phyloP scores from a whole-genome alignment of 495 filamentous ascomycete species.

The Trichocladium uniseriatum region DNA sequence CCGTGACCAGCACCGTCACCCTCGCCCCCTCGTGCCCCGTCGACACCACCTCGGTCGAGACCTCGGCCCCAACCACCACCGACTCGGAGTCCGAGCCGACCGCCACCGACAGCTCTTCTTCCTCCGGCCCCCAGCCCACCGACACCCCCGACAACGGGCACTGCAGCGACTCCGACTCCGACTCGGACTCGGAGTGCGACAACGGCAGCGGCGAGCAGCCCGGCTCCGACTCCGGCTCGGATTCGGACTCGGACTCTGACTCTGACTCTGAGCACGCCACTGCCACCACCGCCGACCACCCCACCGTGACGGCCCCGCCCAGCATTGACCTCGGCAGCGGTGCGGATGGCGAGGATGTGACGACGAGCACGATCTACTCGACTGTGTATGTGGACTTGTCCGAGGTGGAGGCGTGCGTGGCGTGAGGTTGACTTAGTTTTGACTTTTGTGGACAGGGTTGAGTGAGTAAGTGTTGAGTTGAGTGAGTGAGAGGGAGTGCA shows the following conservation, averaged over 20 bases:
- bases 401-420: conserved; percentile 12
- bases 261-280: not conserved
- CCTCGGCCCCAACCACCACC: not conserved
- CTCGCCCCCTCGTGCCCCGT: not conserved
- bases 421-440: not conserved
- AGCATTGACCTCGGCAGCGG: not conserved
- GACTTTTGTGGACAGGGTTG: not conserved
- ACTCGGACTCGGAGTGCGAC: too few relatives aligned
- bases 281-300: not conserved
- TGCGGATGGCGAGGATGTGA: not conserved
- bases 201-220: too few relatives aligned
- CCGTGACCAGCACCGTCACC: conserved; percentile 4
- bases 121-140: too few relatives aligned
- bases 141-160: too few relatives aligned
- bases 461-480: not conserved
- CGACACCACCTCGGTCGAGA: not conserved
- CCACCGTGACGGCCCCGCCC: conserved; percentile 3
- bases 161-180: too few relatives aligned
- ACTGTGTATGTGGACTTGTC: conserved; percentile 22
- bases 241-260: too few relatives aligned
- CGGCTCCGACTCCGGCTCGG: not conserved
- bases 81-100: not conserved
- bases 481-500: not conserved
- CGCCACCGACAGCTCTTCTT: not conserved
- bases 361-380: conserved; percentile 18